Base-by-base conservation (phyloP, 228 moss, liverwort and hornwort species). In the Sphagnum magellanicum region DNA sequence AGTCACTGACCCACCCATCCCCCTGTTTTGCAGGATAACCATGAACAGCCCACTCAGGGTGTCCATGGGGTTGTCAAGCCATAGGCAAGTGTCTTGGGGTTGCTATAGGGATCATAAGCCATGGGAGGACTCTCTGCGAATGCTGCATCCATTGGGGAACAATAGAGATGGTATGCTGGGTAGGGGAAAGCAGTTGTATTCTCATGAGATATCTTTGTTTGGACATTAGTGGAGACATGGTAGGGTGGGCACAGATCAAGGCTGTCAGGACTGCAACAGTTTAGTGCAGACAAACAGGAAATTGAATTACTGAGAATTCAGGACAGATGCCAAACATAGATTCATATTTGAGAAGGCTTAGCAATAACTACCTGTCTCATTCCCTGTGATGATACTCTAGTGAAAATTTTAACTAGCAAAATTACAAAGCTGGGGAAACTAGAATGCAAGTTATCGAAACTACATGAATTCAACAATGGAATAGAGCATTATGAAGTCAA, bases 41-140 rank as follows among this genome's bases (percentile, higher is more conserved):
- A 73, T 95, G 83, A 6, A 85, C 87, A 0, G 90, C 90, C 95
- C 95, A 95, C 70, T 92, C 92, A 8, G 90, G 87, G 71, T 95
- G 95, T 5, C 90, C 92, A 69, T 92, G 74, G 69, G 90, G 76
- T 71, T 95, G 92, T 58, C 87, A 51, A 47, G 92, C 71, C 78
- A 32, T 32, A 32, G 32, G 92, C 95, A 64, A 92, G 95, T 0
- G 92, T 57, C 70, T 85, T 84, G 6, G 95, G 95, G 74, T 95
- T 95, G 72, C 95, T 95, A 47, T 75, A 83, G 4, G 84, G 90
- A 52, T 95, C 95, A 68, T 90, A 95, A 4, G 80, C 74, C 4
- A 50, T 65, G 32, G 74, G 68, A 4, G 92, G 95, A 52, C 17
- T 50, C 79, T 83, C 85, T 1, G 92, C 71, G 68, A 83, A 79